Percentiles rank a stretch among this genome's conserved stretches.
phyloP scores from a whole-genome alignment of 2,329 filamentous ascomycete genomes.

The Fusarium neocosmosporiellum region DNA sequence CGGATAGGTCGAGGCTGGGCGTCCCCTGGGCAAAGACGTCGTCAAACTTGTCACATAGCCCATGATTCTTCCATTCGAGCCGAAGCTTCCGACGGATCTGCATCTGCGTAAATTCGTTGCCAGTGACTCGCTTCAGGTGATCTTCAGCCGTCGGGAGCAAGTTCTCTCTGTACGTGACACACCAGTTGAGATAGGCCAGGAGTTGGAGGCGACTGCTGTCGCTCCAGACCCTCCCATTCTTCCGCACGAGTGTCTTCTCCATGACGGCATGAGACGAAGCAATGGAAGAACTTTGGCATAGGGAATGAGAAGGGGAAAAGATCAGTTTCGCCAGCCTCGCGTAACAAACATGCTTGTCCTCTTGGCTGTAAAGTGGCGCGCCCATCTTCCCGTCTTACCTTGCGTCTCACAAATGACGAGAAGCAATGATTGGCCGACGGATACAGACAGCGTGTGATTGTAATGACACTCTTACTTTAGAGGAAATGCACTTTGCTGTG shows the following conservation, averaged over 20 bases:
- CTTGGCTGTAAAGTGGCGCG: neutral
- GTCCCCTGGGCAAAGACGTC: neutral
- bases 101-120: neutral
- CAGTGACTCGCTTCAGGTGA: neutral
- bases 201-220: neutral
- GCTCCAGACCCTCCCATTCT: neutral
- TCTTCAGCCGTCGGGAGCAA: neutral
- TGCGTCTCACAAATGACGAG: neutral
- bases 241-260: neutral
- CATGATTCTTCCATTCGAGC: accelerated
- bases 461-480: neutral
- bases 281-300: too few relatives aligned
- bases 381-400: neutral
- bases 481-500: neutral
- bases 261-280: neutral
- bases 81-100: neutral
- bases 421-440: neutral
- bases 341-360: neutral
- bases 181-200: conserved; percentile 2
- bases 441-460: neutral
- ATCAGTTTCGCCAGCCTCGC: neutral
- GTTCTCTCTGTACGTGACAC: neutral
- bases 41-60: neutral
- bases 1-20: neutral
- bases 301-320: neutral